phyloP scores from a whole-genome alignment of 768 basidiomycete genomes.

The Clavulina sp. region DNA sequence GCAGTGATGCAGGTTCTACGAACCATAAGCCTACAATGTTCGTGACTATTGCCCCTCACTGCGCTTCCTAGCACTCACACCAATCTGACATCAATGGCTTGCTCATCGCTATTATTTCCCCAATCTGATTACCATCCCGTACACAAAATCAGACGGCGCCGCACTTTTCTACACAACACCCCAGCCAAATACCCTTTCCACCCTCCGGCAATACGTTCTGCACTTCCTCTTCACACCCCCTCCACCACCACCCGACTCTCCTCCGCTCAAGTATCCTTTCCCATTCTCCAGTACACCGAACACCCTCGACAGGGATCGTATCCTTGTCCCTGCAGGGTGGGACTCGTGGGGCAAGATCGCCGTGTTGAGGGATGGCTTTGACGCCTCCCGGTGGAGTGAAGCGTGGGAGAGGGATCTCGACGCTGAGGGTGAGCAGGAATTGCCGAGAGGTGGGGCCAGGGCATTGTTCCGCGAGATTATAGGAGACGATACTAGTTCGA shows the following conservation, averaged over 20 bases:
- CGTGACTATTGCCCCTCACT: too few relatives aligned
- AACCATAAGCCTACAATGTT: slow-evolving; percentile 83
- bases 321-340: slow-evolving; percentile 92
- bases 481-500: slow-evolving; percentile 46
- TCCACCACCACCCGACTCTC: slow-evolving; percentile 31
- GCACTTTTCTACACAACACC: slow-evolving; percentile 81
- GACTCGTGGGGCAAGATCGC: slow-evolving; percentile 95
- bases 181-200: slow-evolving; percentile 52
- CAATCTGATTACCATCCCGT: background rate
- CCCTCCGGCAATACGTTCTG: slow-evolving; percentile 67
- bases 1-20: slow-evolving; percentile 90
- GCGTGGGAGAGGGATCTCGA: slow-evolving; percentile 59
- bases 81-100: too few relatives aligned
- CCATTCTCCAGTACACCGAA: slow-evolving; percentile 80
- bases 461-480: slow-evolving; percentile 55
- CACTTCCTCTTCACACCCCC: slow-evolving; percentile 66
- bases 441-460: slow-evolving; percentile 32
- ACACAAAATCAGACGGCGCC: slow-evolving; percentile 54
- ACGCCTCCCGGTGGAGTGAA: slow-evolving; percentile 61
- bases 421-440: slow-evolving; percentile 13
- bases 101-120: background rate
- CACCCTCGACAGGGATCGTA: slow-evolving; percentile 78
- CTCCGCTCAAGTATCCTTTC: slow-evolving; percentile 59
- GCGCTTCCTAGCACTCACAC: too few relatives aligned
- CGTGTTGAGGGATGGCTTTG: slow-evolving; percentile 81